Base-by-base conservation (phyloP, 1,139 yeast genomes). In the Kodamaea derodonti region DNA sequence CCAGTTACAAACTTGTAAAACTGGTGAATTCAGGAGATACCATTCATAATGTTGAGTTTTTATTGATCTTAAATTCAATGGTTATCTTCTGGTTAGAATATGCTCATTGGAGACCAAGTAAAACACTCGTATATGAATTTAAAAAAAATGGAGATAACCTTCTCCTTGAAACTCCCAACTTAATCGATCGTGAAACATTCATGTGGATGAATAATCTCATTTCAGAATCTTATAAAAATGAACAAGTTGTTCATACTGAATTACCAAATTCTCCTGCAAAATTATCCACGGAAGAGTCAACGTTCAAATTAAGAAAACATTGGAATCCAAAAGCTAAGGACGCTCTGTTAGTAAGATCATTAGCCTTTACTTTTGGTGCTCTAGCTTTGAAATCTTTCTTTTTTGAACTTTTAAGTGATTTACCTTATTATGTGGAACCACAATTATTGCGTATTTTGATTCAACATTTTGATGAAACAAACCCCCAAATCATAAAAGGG, bases 191-290 rank as follows among this genome's bases (percentile, higher is more conserved):
- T 29, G 47, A 76, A 20, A 75, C 84, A 0, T 79, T 76, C 44
- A 62, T 73, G 7, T 79, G 84, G 84, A 75, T 80, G 81, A 79
- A 78, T 46, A 62, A 60, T 1, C 49, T 80, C 39, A 70, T 80
- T 24, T 48, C 52, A 17, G 69, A 69, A 35, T 75, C 82, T 0
- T 73, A 75, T 39, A 51, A 54, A 10, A 67, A 68, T 29, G 68
- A 69, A 40, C 64, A 75, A 4, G 60, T 74, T 7, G 71, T 71
- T 13, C 67, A 71, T 24, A 65, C 70, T 2, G 78, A 75, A 42
- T 59, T 80, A 33, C 84, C 85, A 2, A 58, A 65, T 23, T 72
- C 81, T 2, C 82, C 84, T 1, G 54, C 60, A 2, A 56, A 65
- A 23, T 55, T 78, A 7, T 65, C 74, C 11, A 69, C 83, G 0